Conservation (phyloP, 176 grass and related monocot genomes). For the Dendrocalamus sinicus region DNA sequence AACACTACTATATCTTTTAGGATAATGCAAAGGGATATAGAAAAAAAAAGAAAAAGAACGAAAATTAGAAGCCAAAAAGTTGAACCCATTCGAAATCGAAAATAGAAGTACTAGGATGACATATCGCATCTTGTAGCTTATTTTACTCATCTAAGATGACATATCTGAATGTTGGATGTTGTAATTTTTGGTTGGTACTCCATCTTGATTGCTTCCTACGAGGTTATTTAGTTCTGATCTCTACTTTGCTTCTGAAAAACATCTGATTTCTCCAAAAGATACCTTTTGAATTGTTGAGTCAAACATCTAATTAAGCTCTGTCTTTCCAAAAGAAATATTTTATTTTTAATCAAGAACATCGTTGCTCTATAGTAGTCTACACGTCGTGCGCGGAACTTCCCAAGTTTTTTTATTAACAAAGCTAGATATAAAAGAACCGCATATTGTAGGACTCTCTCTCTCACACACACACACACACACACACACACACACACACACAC, state of each 20-base stretch:
- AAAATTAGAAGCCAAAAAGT: too few species aligned
- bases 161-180: not conserved
- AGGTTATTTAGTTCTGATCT: not conserved
- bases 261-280: not conserved
- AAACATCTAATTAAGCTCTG: not conserved
- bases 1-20: too few species aligned
- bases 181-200: not conserved
- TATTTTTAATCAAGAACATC: not conserved
- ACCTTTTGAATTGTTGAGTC: not conserved
- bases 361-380: not conserved
- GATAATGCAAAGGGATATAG: too few species aligned
- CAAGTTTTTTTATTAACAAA: not conserved
- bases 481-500: too few species aligned
- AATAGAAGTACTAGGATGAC: slow-evolving; percentile 9
- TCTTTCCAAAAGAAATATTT: not conserved
- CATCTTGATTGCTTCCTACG: slow-evolving; percentile 4
- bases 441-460: not conserved
- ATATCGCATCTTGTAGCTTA: not conserved
- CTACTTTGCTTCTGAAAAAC: not conserved
- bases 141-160: not conserved
- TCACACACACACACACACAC: too few species aligned
- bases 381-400: not conserved
- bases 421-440: not conserved
- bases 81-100: too few species aligned
- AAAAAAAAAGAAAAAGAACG: too few species aligned